Percentiles rank a stretch among this genome's conserved stretches.
These are phyloP conservation scores for Eucalyptus paniculata DNA, from an alignment of 345 rosid genomes.

Conservation along the genomic window DNA sequence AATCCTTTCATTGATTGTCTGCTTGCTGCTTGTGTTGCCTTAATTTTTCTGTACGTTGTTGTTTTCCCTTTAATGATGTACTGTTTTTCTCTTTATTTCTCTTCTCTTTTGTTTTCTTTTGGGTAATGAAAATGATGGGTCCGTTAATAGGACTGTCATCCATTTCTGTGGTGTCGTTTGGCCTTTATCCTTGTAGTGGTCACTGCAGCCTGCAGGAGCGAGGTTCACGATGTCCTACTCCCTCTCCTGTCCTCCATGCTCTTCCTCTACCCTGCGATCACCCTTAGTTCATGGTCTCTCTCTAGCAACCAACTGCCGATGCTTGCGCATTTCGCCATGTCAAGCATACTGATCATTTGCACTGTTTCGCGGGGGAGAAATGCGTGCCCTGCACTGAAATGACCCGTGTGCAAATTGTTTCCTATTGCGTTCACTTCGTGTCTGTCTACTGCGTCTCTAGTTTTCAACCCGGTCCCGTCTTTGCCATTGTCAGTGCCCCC, in stretches of 20 bases:
- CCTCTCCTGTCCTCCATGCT: neutral
- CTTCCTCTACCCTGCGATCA: neutral
- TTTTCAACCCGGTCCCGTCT: neutral
- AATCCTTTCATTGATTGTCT: neutral
- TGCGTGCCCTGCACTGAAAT: neutral
- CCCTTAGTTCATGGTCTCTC: neutral
- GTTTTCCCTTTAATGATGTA: neutral
- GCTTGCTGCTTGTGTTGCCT: neutral
- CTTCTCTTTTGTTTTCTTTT: neutral
- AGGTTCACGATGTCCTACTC: neutral
- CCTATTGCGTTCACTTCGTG: neutral
- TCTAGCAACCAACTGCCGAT: neutral
- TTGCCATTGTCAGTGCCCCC: neutral
- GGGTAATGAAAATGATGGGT: neutral
- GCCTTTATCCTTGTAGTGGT: neutral
- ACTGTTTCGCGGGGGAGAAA: neutral
- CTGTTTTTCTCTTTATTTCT: neutral
- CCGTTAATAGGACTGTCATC: neutral
- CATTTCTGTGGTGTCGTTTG: neutral
- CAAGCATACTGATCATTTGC: neutral
- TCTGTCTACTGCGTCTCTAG: neutral
- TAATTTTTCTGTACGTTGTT: rapidly evolving
- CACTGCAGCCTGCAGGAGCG: neutral
- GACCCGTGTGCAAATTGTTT: neutral
- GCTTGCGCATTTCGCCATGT: neutral